Evolutionary conservation across 441 rosid species (phyloP), one percentile per base, ranked within the genome.

Genomic region (Euphorbia celastroides): DNA sequence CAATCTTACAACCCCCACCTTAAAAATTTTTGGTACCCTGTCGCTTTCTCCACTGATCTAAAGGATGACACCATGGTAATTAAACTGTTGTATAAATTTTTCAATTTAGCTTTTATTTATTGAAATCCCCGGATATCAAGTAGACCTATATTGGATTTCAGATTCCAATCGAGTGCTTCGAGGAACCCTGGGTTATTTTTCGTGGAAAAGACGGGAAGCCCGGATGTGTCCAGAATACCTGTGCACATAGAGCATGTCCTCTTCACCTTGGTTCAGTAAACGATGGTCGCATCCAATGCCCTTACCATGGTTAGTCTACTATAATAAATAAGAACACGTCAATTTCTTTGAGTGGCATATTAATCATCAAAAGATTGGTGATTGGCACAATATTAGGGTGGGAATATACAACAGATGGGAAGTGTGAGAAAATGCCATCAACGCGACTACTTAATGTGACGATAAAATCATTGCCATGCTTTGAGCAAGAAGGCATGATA

Each of bases 171-270:
- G 93, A 93, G 44, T 93, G 98, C 78, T 93, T 93, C 65, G 98
- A 93, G 75, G 84, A 90, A 75, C 92, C 92, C 46, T 93, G 98
- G 97, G 98, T 93, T 60, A 57, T 90, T 72, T 93, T 93, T 60
- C 85, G 96, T 10, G 99, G 99, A 19, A 84, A 88, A 77, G 92
- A 88, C 57, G 96, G 97, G 58, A 90, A 77, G 70, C 96, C 96
- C 0, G 97, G 99, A 66, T 93, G 97, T 69, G 92, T 93, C 64
- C 86, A 75, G 77, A 90, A 93, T 80, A 87, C 96, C 0, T 93
- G 99, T 70, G 99, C 97, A 3, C 99, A 93, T 77, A 86, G 97
- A 79, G 97, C 99, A 1, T 93, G 99, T 67, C 96, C 99, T 48
- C 96, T 93, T 76, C 80, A 93, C 79, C 99, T 93, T 67, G 99